Evolutionary conservation across 2,329 filamentous ascomycete species (phyloP), one percentile per base, ranked within the genome.

Genomic region (Leptographium radiaticola): DNA sequence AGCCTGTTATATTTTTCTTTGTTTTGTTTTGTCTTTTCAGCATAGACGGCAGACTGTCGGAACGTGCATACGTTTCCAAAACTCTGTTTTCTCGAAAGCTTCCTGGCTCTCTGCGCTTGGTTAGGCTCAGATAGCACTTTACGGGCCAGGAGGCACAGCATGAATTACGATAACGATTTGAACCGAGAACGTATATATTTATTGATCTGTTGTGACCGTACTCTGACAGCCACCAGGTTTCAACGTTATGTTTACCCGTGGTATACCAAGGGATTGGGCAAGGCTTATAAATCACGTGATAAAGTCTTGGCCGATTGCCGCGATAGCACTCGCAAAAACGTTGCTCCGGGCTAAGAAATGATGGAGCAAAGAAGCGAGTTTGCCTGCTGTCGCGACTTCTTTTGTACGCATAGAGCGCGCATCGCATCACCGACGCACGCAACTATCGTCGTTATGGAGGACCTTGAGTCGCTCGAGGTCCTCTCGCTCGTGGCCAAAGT

Each of bases 401-500:
- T 16, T 25, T 7, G 15, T 31, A 15, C 39, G 7, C 38, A 33
- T 34, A 18, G 36, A 33, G 25, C 38, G 38, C 48, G 47, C 16
- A 3, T 20, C 7, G 3, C 18, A 16, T 31, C 42, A 25, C 38
- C 25, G 31, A 11, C 31, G 12, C 25, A 49, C 9, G 8, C 4
- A 25, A 25, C 5, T 10, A 25, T 15, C 34, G 38, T 43, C 61
- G 67, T 62, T 59, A 95, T 96, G 89, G 89, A 95, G 66, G 91
- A 96, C 65, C 79, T 98, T 61, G 81, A 87, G 68, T 87, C 88
- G 62, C 83, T 98, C 66, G 93, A 98, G 76, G 77, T 94, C 57
- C 79, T 98, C 53, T 95, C 90, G 62, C 83, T 98, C 64, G 89
- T 97, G 54, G 93, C 89, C 51, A 95, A 91, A 68, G 89, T 98